phyloP scores from a whole-genome alignment of 805 yeast species.

The Candida alai region DNA sequence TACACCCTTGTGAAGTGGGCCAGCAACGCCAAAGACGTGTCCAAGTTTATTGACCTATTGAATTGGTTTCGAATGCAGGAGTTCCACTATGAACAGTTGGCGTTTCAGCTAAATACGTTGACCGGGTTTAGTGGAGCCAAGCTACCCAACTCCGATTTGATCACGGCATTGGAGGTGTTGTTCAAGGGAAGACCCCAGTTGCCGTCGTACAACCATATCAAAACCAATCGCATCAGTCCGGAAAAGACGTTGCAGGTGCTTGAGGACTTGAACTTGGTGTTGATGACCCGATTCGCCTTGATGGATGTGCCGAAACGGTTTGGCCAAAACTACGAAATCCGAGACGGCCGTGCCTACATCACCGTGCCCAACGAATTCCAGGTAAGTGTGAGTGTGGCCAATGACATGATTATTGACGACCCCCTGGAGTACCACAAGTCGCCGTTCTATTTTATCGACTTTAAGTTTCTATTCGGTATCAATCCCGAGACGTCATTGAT shows the following conservation, averaged over 20 bases:
- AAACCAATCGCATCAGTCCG: slow-evolving; percentile 48
- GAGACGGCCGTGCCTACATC: slow-evolving; percentile 74
- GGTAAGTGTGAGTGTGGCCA: slow-evolving; percentile 63
- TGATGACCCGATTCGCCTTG: slow-evolving; percentile 73
- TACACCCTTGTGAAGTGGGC: slow-evolving; percentile 92
- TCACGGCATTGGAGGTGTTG: slow-evolving; percentile 83
- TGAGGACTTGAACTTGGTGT: slow-evolving; percentile 63
- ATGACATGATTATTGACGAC: slow-evolving; percentile 47
- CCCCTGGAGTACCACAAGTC: slow-evolving; percentile 44
- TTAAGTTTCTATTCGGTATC: slow-evolving; percentile 57
- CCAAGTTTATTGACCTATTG: slow-evolving; percentile 75
- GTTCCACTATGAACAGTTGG: slow-evolving; percentile 54
- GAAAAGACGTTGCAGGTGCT: slow-evolving; percentile 57
- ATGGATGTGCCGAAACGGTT: slow-evolving; percentile 64
- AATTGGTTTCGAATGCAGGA: slow-evolving; percentile 85
- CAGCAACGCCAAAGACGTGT: slow-evolving; percentile 63
- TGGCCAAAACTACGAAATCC: slow-evolving; percentile 52
- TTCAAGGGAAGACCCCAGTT: slow-evolving; percentile 73
- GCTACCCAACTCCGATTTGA: slow-evolving; percentile 84
- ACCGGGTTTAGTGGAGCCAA: slow-evolving; percentile 84
- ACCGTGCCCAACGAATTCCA: slow-evolving; percentile 62
- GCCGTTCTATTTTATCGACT: slow-evolving; percentile 76
- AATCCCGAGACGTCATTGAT: slow-evolving; percentile 32
- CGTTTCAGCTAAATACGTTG: slow-evolving; percentile 63
- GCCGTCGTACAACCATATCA: slow-evolving; percentile 56